Base-by-base conservation (phyloP, 169 alveolate genomes). In the Plasmodium billcollinsi region DNA sequence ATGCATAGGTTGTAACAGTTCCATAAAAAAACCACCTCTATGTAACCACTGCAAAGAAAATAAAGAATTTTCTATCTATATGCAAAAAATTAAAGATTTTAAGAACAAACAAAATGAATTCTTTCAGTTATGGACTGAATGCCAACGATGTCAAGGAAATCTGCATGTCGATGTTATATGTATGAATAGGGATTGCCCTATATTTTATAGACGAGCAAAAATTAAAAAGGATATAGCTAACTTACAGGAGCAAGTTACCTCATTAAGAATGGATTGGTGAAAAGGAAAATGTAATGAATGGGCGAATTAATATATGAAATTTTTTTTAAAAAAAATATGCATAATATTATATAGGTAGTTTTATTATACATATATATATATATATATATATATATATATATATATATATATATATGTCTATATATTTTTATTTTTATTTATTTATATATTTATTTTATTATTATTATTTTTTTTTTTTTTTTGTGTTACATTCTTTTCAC, bases 151-250 rank as follows among this genome's bases (percentile, higher is more conserved):
- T 92, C 98, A 99, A 94, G 99, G 99, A 0, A 97, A 98, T 62
- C 93, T 98, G 29, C 97, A 96, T 74, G 98, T 97, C 88, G 99
- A 97, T 54, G 98, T 99, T 58, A 95, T 98, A 50, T 99, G 99
- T 92, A 95, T 97, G 62, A 97, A 97, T 92, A 95, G 99, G 71
- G 99, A 99, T 90, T 99, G 99, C 70, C 99, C 99, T 11, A 98
- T 99, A 54, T 99, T 98, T 94, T 99, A 98, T 93, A 96, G 99
- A 70, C 93, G 99, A 76, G 98, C 97, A 29, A 98, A 98, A 88
- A 98, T 98, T 39, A 93, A 96, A 93, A 96, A 97, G 71, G 98
- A 96, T 66, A 94, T 97, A 62, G 91, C 96, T 21, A 83, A 92
- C 29, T 67, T 96, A 50, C 95, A 94, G 74, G 95, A 90, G 52